Evolutionary conservation across 257 asterid genomes (phyloP).

Genomic region (Nicotiana benthamiana): DNA sequence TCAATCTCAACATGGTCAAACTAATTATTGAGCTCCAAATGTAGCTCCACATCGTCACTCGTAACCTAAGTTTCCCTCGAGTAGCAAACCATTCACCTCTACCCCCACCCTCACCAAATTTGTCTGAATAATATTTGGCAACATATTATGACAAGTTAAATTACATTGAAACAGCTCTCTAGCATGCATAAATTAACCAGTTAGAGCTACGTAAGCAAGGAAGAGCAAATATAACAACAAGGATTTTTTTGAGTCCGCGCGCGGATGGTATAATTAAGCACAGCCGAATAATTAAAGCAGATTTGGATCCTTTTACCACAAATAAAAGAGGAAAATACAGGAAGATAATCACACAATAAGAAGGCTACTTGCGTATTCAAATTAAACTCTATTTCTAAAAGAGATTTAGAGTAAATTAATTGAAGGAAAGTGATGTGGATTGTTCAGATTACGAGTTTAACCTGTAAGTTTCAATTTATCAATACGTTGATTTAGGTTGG

Average conservation of each 20-base stretch:
- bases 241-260: too few relatives aligned
- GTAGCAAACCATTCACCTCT: slow-evolving; percentile 1
- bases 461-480: not conserved
- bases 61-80: slow-evolving; percentile 7
- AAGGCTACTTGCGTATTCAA: not conserved
- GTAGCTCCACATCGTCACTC: slow-evolving; percentile 8
- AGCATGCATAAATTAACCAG: not conserved
- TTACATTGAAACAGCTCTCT: not conserved
- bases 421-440: not conserved
- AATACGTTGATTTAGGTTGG: not conserved
- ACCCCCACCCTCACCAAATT: not conserved
- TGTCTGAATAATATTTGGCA: not conserved
- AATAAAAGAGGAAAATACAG: not conserved
- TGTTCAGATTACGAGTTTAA: not conserved
- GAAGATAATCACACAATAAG: not conserved
- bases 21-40: slow-evolving; percentile 39
- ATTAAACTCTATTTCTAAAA: not conserved
- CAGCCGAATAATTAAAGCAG: not conserved
- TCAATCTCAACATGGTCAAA: slow-evolving; percentile 16
- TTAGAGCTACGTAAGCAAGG: not conserved
- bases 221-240: not conserved
- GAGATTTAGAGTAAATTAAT: not conserved
- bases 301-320: too few relatives aligned
- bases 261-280: too few relatives aligned
- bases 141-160: too few relatives aligned